Percentiles rank a stretch among this genome's conserved stretches.
phyloP scores from a whole-genome alignment of 2,329 filamentous ascomycete species.

The Escovopsis sp. region DNA sequence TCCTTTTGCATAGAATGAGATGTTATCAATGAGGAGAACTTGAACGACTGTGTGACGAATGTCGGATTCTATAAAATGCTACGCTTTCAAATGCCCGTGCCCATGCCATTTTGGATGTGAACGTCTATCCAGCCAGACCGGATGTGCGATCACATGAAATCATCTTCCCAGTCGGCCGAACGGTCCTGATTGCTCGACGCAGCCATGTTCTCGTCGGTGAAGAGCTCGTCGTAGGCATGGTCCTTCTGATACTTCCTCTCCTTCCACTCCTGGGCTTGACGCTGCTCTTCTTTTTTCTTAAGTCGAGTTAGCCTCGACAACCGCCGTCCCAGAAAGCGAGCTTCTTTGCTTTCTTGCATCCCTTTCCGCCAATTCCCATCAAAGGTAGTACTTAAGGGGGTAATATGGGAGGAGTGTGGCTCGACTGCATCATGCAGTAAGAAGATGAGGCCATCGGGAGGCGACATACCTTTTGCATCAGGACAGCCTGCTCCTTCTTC shows the following conservation, averaged over 20 bases:
- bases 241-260: slow-evolving; percentile 90
- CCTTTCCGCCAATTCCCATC: background rate
- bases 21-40: background rate
- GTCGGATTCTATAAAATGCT: background rate
- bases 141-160: slow-evolving; percentile 60
- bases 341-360: too few relatives aligned
- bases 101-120: background rate
- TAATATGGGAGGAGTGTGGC: too few relatives aligned
- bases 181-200: slow-evolving; percentile 75
- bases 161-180: slow-evolving; percentile 63
- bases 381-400: background rate
- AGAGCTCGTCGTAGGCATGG: slow-evolving; percentile 92
- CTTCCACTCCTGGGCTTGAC: slow-evolving; percentile 62
- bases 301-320: background rate
- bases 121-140: background rate
- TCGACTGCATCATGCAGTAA: too few relatives aligned
- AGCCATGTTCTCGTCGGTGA: slow-evolving; percentile 68
- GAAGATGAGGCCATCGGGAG: background rate
- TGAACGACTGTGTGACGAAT: too few relatives aligned
- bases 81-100: background rate
- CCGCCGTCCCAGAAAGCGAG: background rate
- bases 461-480: slow-evolving; percentile 43
- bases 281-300: slow-evolving; percentile 63
- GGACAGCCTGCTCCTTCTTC: slow-evolving; percentile 51
- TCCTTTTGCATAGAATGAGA: background rate